Evolutionary conservation across 371 early-diverging fungal species (phyloP).

Genomic region (Lichtheimia ornata): DNA sequence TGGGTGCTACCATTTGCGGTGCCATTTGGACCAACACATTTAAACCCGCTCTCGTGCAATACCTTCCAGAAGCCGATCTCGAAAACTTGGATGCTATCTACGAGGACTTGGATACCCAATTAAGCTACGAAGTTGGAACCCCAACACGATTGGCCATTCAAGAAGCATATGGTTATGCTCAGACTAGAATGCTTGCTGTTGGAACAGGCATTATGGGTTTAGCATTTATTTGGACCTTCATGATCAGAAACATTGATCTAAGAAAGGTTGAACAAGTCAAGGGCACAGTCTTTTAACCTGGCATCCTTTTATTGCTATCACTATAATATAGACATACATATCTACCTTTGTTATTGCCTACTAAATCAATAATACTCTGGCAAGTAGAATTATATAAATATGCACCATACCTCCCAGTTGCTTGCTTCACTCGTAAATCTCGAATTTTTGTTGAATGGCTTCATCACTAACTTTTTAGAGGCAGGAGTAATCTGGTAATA

Average conservation of each 20-base stretch:
- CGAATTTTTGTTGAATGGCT: too few species aligned
- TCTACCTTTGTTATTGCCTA: too few species aligned
- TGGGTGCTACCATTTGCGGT: constrained; percentile 21
- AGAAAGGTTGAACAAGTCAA: constrained; percentile 14
- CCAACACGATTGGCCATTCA: constrained; percentile 15
- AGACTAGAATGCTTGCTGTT: constrained; percentile 24
- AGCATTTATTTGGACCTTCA: constrained; percentile 13
- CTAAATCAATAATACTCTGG: too few species aligned
- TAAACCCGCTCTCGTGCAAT: constrained; percentile 8
- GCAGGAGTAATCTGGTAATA: too few species aligned
- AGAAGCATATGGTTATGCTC: constrained; percentile 24
- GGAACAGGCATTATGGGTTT: constrained; percentile 17
- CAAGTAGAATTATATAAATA: too few species aligned
- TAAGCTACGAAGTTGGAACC: constrained; percentile 20
- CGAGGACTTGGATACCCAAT: constrained; percentile 18
- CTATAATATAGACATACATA: too few species aligned
- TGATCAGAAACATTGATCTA: constrained; percentile 19
- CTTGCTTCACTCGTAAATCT: too few species aligned
- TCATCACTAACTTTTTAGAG: too few species aligned
- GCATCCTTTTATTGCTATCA: too few species aligned
- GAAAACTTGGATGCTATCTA: constrained; percentile 15
- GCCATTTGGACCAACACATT: constrained; percentile 23
- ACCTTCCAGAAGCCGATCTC: constrained; percentile 12
- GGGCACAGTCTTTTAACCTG: constrained; percentile 14
- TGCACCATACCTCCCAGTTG: too few species aligned